Conservation (phyloP, 2,329 filamentous ascomycete species). For the Grosmannia huntii region DNA sequence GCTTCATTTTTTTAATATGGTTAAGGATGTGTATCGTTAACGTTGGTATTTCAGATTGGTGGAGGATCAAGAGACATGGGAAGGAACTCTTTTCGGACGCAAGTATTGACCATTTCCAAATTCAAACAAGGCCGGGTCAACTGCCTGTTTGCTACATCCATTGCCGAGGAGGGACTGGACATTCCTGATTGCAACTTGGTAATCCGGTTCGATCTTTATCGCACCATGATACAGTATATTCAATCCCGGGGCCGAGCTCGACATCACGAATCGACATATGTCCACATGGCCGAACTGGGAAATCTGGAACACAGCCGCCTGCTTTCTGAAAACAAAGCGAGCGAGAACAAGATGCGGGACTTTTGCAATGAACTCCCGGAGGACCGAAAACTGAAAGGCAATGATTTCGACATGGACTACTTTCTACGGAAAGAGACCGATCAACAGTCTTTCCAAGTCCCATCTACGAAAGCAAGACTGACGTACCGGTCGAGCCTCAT, state of each 20-base stretch:
- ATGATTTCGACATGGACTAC: slow-evolving; percentile 42
- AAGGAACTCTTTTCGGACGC: slow-evolving; percentile 34
- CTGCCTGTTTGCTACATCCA: slow-evolving; percentile 53
- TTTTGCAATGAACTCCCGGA: slow-evolving; percentile 67
- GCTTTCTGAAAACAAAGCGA: slow-evolving; percentile 45
- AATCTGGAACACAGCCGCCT: slow-evolving; percentile 48
- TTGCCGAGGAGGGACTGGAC: slow-evolving; percentile 56
- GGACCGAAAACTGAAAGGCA: slow-evolving; percentile 55
- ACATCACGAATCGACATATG: slow-evolving; percentile 62
- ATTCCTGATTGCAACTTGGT: slow-evolving; percentile 56
- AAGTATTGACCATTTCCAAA: slow-evolving; percentile 58
- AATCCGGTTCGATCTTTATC: slow-evolving; percentile 73
- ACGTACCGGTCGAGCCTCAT: slow-evolving; percentile 64
- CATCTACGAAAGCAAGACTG: slow-evolving; percentile 60
- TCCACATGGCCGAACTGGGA: slow-evolving; percentile 66
- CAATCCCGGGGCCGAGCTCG: slow-evolving; percentile 84
- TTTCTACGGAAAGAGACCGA: slow-evolving; percentile 36
- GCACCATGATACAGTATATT: slow-evolving; percentile 86
- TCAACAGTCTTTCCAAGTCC: slow-evolving; percentile 45
- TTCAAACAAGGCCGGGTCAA: slow-evolving; percentile 48
- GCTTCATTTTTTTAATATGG: not conserved
- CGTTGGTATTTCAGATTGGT: slow-evolving; percentile 1
- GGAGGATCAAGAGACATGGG: slow-evolving; percentile 9
- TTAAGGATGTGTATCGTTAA: not conserved
- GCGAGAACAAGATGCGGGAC: slow-evolving; percentile 51